A percentile compares a stretch with the other conserved stretches of the same genome.
Conservation (phyloP, 1,284 basidiomycete species). For the Irpex sp. region DNA sequence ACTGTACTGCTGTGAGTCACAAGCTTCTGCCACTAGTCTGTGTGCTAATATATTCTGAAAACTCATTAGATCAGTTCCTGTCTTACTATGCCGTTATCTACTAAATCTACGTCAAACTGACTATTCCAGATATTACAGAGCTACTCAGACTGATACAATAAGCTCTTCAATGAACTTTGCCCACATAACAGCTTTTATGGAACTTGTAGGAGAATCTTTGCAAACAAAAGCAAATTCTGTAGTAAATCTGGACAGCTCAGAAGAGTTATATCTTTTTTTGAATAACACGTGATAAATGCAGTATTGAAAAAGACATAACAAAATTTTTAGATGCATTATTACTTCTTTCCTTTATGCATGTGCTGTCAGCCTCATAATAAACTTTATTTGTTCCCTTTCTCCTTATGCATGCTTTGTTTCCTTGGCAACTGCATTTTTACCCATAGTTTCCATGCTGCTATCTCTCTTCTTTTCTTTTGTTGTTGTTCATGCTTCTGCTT, state of each 20-base stretch:
- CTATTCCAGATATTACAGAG: background rate
- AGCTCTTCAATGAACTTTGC: background rate
- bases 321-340: too few relatives aligned
- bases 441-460: too few relatives aligned
- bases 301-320: too few relatives aligned
- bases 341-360: too few relatives aligned
- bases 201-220: background rate
- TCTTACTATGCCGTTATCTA: background rate
- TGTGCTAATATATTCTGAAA: background rate
- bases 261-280: background rate
- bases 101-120: background rate
- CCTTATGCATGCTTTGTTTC: too few relatives aligned
- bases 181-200: background rate
- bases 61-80: background rate
- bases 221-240: background rate
- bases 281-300: too few relatives aligned
- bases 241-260: too few relatives aligned
- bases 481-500: too few relatives aligned
- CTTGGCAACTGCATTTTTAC: too few relatives aligned
- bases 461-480: too few relatives aligned
- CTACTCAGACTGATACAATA: background rate
- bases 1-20: background rate
- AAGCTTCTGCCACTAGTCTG: background rate
- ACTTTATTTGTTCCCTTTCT: too few relatives aligned
- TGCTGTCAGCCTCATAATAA: too few relatives aligned